Percentiles rank a stretch among this genome's conserved stretches.
Conservation (phyloP, 148 eudicot species). For the Polygonum aviculare region DNA sequence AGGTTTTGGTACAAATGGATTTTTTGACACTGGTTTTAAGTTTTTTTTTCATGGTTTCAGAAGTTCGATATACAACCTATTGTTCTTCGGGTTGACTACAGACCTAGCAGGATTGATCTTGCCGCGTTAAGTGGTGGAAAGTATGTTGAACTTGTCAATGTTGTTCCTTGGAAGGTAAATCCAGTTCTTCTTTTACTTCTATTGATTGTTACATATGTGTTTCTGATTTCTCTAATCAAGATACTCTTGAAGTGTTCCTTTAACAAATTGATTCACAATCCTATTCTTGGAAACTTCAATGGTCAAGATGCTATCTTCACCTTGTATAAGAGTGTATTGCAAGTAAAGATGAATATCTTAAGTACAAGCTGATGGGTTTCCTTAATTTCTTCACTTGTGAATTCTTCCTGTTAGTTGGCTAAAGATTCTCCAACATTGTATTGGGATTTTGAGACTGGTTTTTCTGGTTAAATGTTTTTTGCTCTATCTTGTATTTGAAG, state of each 20-base stretch:
- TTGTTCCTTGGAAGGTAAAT: constrained; percentile 92
- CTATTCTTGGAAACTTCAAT: neutral
- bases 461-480: neutral
- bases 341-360: neutral
- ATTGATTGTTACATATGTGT: neutral
- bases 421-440: neutral
- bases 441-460: neutral
- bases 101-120: constrained; percentile 75
- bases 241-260: neutral
- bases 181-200: neutral
- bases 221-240: constrained; percentile 3
- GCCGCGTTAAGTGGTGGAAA: constrained; percentile 85
- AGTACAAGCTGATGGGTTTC: neutral
- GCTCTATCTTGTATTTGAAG: neutral
- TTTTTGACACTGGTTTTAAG: constrained; percentile 5
- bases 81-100: constrained; percentile 73
- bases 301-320: neutral
- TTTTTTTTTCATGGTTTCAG: constrained; percentile 36
- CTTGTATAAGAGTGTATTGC: neutral
- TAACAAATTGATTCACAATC: neutral
- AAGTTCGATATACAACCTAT: constrained; percentile 72
- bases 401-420: neutral
- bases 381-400: neutral
- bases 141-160: constrained; percentile 89
- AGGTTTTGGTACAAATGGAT: neutral